Percentiles rank a stretch among this genome's conserved stretches.
phyloP scores from a whole-genome alignment of 495 filamentous ascomycete species.

The Viridothelium virens region DNA sequence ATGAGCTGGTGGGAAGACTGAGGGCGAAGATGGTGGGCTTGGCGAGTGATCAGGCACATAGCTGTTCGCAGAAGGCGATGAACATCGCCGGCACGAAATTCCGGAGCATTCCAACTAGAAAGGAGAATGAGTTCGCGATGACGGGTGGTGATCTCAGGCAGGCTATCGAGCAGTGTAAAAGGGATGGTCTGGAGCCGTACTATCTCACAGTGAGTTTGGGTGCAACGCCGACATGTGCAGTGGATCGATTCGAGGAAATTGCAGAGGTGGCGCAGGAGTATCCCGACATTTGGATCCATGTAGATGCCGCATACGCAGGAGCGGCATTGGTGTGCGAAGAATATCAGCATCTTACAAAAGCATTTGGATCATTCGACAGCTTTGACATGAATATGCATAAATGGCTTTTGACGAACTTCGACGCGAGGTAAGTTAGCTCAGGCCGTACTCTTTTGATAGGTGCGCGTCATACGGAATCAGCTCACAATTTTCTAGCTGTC shows the following conservation, averaged over 20 bases:
- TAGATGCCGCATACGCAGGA: slow-evolving; percentile 95
- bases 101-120: slow-evolving; percentile 53
- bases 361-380: slow-evolving; percentile 65
- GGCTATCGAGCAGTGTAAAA: slow-evolving; percentile 53
- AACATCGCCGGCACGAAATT: slow-evolving; percentile 77
- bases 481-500: slow-evolving; percentile 43
- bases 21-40: slow-evolving; percentile 71
- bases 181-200: slow-evolving; percentile 69
- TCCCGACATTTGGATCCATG: slow-evolving; percentile 77
- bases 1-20: slow-evolving; percentile 41
- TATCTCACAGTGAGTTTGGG: slow-evolving; percentile 81
- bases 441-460: neutral
- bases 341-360: slow-evolving; percentile 59
- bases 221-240: slow-evolving; percentile 78
- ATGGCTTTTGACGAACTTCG: slow-evolving; percentile 93
- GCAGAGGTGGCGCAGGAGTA: slow-evolving; percentile 54
- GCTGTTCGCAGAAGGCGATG: slow-evolving; percentile 77
- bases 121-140: slow-evolving; percentile 60
- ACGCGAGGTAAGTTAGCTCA: slow-evolving; percentile 51
- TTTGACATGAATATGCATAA: slow-evolving; percentile 98
- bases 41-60: slow-evolving; percentile 72
- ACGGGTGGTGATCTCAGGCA: slow-evolving; percentile 54
- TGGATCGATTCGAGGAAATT: slow-evolving; percentile 73
- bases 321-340: slow-evolving; percentile 74
- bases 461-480: neutral